Conservation (phyloP, 2,329 filamentous ascomycete species). For the Onygena corvina region DNA sequence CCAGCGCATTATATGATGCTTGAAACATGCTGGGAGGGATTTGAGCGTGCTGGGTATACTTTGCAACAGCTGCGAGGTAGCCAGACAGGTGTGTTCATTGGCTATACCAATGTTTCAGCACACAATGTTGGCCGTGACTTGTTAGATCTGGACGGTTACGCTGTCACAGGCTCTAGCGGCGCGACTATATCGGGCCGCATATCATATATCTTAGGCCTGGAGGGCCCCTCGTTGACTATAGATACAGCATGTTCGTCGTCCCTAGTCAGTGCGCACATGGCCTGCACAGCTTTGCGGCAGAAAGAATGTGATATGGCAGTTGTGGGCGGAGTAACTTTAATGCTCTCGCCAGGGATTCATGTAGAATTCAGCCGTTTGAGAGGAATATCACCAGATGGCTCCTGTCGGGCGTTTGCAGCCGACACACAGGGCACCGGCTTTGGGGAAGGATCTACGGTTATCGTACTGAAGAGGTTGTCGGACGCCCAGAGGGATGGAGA, state of each 20-base stretch:
- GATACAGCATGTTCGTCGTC: constrained; percentile 40
- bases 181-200: constrained; percentile 16
- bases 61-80: not conserved
- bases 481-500: constrained; percentile 63
- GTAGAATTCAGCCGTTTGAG: constrained; percentile 37
- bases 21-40: constrained; percentile 16
- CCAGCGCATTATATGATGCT: constrained; percentile 18
- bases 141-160: not conserved
- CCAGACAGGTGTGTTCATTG: constrained; percentile 9
- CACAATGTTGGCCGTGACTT: constrained; percentile 1
- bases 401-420: constrained; percentile 42
- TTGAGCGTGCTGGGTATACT: constrained; percentile 13
- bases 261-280: constrained; percentile 19
- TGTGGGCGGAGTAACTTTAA: constrained; percentile 8
- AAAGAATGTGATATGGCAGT: constrained; percentile 18
- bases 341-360: constrained; percentile 12
- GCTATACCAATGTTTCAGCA: constrained; percentile 14
- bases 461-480: constrained; percentile 62
- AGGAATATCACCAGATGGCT: constrained; percentile 48
- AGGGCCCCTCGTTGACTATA: constrained; percentile 14
- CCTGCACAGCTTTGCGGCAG: constrained; percentile 15
- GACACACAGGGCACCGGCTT: constrained; percentile 51
- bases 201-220: constrained; percentile 18
- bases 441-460: constrained; percentile 49
- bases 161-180: constrained; percentile 8